Evolutionary conservation across 139 green algal genomes (phyloP).

Genomic region (Edaphochlamys debaryana): DNA sequence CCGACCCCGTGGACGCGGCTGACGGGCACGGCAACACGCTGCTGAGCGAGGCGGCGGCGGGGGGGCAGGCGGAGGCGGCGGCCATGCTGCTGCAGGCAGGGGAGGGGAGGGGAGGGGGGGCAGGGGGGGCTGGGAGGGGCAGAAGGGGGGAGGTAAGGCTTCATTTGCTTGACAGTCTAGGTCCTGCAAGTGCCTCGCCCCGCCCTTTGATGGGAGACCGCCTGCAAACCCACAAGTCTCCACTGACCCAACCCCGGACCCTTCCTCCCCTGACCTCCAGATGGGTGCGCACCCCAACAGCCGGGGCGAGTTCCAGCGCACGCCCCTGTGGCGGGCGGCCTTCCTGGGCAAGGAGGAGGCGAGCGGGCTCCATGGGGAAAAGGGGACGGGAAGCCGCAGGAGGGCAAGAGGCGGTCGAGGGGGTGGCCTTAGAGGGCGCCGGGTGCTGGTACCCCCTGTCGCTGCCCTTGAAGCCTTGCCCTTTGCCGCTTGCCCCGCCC

Average conservation of each 20-base stretch:
- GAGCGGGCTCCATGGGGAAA: no score
- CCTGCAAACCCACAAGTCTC: no score
- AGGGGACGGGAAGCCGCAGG: no score
- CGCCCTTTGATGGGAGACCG: no score
- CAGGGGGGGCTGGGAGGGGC: no score
- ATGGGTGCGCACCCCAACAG: conserved; percentile 59
- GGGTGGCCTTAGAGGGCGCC: no score
- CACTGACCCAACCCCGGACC: no score
- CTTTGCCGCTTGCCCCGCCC: no score
- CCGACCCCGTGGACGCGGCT: conserved; percentile 17
- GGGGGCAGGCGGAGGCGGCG: conserved; percentile 27
- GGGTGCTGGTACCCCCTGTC: no score
- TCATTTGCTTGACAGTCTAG: not conserved
- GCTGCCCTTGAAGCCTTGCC: no score
- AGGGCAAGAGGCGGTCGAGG: no score
- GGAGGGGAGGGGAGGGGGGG: not conserved
- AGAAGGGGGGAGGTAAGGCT: not conserved
- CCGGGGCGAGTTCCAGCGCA: conserved; percentile 65
- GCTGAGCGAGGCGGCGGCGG: conserved; percentile 63
- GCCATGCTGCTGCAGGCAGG: conserved; percentile 41
- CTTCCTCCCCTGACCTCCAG: not conserved
- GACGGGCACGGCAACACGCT: conserved; percentile 67
- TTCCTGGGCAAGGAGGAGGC: conserved; percentile 58
- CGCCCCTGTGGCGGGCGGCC: conserved; percentile 62
- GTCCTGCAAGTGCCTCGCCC: not conserved